Conservation (phyloP, 75 land plant species). For the Selaginella tamariscina region DNA sequence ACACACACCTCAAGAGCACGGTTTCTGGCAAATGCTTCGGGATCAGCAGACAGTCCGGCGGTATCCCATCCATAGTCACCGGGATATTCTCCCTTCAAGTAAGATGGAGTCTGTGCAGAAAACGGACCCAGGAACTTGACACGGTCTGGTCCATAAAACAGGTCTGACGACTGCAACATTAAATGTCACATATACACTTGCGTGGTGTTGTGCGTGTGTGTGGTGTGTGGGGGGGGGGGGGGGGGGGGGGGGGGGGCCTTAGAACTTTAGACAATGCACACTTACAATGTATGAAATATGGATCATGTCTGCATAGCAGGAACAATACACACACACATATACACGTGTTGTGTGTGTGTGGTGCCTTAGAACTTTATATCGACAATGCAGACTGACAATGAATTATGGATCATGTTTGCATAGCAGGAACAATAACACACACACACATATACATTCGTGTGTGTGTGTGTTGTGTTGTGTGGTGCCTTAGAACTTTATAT, state of each 20-base stretch:
- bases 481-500: too few species aligned
- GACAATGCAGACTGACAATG: not conserved
- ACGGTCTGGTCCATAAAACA: constrained; percentile 10
- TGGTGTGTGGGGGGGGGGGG: too few species aligned
- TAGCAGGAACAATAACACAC: not conserved
- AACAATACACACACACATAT: not conserved
- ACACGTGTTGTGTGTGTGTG: not conserved
- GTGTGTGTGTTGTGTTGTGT: too few species aligned
- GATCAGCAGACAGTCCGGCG: constrained; percentile 8
- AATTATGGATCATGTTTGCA: not conserved
- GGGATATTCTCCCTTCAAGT: constrained; percentile 9
- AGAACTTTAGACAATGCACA: not conserved
- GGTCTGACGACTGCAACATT: constrained; percentile 24
- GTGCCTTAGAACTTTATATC: not conserved
- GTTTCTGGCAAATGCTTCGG: constrained; percentile 7
- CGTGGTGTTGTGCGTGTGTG: too few species aligned
- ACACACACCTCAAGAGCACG: constrained; percentile 1
- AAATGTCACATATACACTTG: too few species aligned
- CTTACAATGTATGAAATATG: too few species aligned
- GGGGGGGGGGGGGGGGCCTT: too few species aligned
- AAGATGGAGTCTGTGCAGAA: constrained; percentile 10
- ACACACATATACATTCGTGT: too few species aligned
- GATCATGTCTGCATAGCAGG: too few species aligned
- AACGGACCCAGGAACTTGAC: constrained; percentile 5
- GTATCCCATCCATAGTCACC: constrained; percentile 13